phyloP scores from a whole-genome alignment of 306 rosid genomes.

The Ormosia emarginata region DNA sequence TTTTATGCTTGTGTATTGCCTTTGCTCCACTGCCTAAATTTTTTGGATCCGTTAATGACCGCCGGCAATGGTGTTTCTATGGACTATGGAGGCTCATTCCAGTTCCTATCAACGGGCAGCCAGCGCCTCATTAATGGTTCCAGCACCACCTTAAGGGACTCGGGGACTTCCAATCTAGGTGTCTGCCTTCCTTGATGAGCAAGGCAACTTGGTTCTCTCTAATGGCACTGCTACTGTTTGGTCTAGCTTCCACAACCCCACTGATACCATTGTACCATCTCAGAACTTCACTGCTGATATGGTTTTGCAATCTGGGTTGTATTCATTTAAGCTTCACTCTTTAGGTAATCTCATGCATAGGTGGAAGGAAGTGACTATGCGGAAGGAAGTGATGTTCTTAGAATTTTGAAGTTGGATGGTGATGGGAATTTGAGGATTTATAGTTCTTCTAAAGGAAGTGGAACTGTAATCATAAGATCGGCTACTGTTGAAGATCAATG shows the following conservation, averaged over 20 bases:
- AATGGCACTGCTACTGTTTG: conserved; percentile 35
- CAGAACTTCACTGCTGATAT: conserved; percentile 40
- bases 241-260: conserved; percentile 58
- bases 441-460: conserved; percentile 40
- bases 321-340: conserved; percentile 30
- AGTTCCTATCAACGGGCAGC: conserved; percentile 35
- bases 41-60: too few species aligned
- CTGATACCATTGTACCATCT: conserved; percentile 43
- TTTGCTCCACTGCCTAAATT: too few species aligned
- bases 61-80: conserved; percentile 23
- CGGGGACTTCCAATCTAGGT: conserved; percentile 41
- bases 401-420: conserved; percentile 42
- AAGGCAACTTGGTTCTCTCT: conserved; percentile 39
- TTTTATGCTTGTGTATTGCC: too few species aligned
- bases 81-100: conserved; percentile 40
- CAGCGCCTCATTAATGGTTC: conserved; percentile 47
- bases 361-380: conserved; percentile 49
- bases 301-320: conserved; percentile 41
- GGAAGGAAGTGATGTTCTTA: conserved; percentile 30
- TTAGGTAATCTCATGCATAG: conserved; percentile 38
- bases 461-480: conserved; percentile 32
- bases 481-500: conserved; percentile 50
- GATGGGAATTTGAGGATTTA: conserved; percentile 62
- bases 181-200: conserved; percentile 39
- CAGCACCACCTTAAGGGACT: conserved; percentile 40